These are phyloP conservation scores for Lactarius vividus DNA, from an alignment of 768 basidiomycete genomes.

Conservation along the genomic window DNA sequence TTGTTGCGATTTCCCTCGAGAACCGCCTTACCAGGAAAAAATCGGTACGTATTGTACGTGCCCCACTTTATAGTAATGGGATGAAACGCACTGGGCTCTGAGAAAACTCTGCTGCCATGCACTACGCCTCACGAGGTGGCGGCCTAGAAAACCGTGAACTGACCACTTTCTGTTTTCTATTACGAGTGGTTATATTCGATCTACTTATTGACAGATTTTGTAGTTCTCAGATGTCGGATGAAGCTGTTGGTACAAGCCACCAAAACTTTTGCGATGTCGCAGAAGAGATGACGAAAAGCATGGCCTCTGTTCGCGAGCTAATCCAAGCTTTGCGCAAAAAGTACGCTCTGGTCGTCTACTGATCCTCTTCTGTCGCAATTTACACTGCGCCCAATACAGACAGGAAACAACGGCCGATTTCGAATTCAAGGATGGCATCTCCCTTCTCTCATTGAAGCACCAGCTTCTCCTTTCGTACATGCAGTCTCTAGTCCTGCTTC, in stretches of 20 bases:
- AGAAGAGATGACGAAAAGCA: conserved; percentile 60
- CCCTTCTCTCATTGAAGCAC: conserved; percentile 85
- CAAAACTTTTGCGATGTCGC: conserved; percentile 34
- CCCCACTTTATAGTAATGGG: conserved; percentile 23
- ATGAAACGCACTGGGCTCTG: conserved; percentile 70
- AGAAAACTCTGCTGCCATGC: conserved; percentile 47
- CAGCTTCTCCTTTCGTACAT: conserved; percentile 81
- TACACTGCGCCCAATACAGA: conserved; percentile 27
- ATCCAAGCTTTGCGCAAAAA: conserved; percentile 54
- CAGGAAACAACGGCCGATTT: conserved; percentile 37
- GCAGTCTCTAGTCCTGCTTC: conserved; percentile 74
- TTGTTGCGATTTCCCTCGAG: background rate
- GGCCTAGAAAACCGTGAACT: conserved; percentile 68
- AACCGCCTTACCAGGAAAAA: conserved; percentile 1
- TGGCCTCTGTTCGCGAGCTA: conserved; percentile 56
- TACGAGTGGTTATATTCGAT: background rate
- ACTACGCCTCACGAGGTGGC: conserved; percentile 51
- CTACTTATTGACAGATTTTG: background rate
- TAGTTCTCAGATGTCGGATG: conserved; percentile 10
- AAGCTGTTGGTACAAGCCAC: conserved; percentile 19
- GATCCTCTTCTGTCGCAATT: background rate
- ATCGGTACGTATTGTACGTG: conserved; percentile 6
- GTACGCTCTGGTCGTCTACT: conserved; percentile 38
- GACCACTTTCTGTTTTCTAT: conserved; percentile 34
- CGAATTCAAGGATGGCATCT: conserved; percentile 77